Conservation (phyloP, 805 yeast species). For the Metschnikowia continentalis region DNA sequence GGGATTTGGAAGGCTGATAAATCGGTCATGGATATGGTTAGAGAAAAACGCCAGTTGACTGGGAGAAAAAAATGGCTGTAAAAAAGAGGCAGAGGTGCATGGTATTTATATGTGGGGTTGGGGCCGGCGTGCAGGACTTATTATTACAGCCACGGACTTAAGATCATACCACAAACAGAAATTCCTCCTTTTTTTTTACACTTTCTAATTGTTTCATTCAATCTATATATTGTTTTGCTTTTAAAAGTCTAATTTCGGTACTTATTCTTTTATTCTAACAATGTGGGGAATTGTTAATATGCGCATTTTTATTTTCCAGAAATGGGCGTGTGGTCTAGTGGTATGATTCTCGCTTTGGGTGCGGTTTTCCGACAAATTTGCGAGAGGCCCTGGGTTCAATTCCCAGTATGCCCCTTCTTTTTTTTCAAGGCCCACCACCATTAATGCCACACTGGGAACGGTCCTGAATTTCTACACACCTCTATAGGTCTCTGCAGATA, state of each 20-base stretch:
- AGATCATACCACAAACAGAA: too few species aligned
- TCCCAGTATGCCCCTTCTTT: constrained; percentile 29
- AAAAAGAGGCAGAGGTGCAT: not conserved
- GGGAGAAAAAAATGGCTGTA: not conserved
- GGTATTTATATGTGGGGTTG: constrained; percentile 1
- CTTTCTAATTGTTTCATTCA: too few species aligned
- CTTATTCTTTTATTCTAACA: too few species aligned
- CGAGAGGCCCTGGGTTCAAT: constrained; percentile 35
- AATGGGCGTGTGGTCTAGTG: constrained; percentile 20
- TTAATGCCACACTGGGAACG: too few species aligned
- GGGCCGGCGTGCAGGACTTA: not conserved
- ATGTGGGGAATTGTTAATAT: too few species aligned
- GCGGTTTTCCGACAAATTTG: constrained; percentile 16
- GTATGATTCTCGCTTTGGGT: constrained; percentile 19
- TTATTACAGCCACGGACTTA: too few species aligned
- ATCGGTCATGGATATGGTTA: not conserved
- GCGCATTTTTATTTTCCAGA: not conserved
- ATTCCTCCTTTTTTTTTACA: too few species aligned
- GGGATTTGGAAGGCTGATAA: constrained; percentile 5
- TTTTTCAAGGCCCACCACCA: not conserved
- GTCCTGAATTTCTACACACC: too few species aligned
- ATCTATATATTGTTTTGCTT: too few species aligned
- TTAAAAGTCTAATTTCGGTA: too few species aligned
- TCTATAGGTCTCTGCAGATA: too few species aligned
- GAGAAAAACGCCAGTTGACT: not conserved